Evolutionary conservation across 2,329 filamentous ascomycete genomes (phyloP).

Genomic region (Sarocladiaceae sp.): DNA sequence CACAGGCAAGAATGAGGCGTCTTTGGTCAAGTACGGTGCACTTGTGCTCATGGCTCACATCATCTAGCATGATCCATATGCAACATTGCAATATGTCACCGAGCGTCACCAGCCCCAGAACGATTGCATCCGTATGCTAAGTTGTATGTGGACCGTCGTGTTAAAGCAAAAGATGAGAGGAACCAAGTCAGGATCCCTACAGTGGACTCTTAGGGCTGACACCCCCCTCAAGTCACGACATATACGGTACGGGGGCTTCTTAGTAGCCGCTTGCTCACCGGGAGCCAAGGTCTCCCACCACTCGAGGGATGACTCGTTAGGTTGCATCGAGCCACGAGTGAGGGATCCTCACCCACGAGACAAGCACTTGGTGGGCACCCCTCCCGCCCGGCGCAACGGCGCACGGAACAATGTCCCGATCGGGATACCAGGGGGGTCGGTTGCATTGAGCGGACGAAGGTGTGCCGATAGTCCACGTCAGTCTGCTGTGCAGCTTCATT

Average conservation of each 20-base stretch:
- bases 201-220: slow-evolving; percentile 5
- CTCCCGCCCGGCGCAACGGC: slow-evolving; percentile 1
- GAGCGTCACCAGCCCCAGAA: neutral
- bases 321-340: neutral
- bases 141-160: neutral
- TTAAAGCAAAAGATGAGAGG: neutral
- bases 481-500: neutral
- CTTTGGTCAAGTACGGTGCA: too few relatives aligned
- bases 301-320: neutral
- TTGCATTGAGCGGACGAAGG: neutral
- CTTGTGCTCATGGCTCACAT: too few relatives aligned
- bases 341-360: slow-evolving; percentile 2
- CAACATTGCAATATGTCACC: neutral
- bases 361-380: neutral
- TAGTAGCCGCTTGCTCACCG: neutral
- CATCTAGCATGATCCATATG: too few relatives aligned
- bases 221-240: neutral
- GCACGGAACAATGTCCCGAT: slow-evolving; percentile 9
- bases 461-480: neutral
- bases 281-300: neutral
- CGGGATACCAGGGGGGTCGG: neutral
- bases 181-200: neutral
- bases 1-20: too few relatives aligned
- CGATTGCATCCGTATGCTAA: neutral
- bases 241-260: neutral